Conservation (phyloP, 148 eudicot genomes). For the Persicaria tinctoria region DNA sequence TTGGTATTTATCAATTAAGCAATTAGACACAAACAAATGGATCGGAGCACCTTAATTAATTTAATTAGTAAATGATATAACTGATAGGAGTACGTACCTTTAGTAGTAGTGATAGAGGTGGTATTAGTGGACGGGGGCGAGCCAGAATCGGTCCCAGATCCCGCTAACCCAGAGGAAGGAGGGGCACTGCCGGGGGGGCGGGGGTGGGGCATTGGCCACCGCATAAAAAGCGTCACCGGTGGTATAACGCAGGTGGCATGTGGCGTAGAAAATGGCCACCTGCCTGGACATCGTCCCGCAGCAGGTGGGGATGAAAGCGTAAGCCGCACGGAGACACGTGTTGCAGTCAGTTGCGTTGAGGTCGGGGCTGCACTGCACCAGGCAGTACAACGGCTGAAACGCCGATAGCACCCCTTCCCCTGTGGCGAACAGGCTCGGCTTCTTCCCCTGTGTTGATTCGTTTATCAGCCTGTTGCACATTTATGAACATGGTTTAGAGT, state of each 20-base stretch:
- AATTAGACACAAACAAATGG: too few species aligned
- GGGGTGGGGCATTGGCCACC: background rate
- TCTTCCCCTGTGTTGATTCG: background rate
- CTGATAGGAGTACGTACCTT: background rate
- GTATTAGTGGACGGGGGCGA: background rate
- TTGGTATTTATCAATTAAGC: too few species aligned
- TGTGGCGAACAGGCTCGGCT: background rate
- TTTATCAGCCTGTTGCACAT: background rate
- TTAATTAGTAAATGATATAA: too few species aligned
- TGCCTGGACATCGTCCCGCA: background rate
- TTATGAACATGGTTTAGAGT: too few species aligned
- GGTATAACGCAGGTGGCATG: background rate
- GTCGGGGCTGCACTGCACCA: conserved; percentile 1
- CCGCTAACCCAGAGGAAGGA: background rate
- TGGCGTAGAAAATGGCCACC: background rate
- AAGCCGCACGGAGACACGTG: background rate
- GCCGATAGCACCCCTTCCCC: background rate
- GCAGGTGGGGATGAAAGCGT: background rate
- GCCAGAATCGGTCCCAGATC: background rate
- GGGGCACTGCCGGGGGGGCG: background rate
- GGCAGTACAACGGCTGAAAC: background rate
- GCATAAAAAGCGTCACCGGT: background rate
- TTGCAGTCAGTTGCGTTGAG: background rate
- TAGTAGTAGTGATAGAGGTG: background rate
- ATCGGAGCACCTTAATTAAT: too few species aligned